phyloP scores from a whole-genome alignment of 495 filamentous ascomycete genomes.

The Neurospora discreta region DNA sequence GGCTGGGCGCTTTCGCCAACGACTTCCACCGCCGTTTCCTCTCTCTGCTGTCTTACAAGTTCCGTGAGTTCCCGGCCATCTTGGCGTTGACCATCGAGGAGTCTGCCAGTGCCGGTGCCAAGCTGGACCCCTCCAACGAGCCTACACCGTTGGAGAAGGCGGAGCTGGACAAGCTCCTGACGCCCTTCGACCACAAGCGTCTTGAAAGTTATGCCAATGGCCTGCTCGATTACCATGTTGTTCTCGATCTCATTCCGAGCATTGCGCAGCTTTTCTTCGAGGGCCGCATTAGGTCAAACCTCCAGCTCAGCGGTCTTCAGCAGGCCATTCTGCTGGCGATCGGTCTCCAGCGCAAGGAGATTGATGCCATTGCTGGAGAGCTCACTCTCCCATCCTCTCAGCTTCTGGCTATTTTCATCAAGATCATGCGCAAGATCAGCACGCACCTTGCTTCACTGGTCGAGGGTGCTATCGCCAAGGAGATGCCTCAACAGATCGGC shows the following conservation, averaged over 20 bases:
- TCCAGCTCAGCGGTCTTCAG: constrained; percentile 70
- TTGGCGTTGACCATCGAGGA: constrained; percentile 83
- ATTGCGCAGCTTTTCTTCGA: constrained; percentile 76
- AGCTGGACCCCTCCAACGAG: constrained; percentile 39
- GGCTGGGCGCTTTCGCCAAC: constrained; percentile 79
- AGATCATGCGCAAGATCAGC: constrained; percentile 80
- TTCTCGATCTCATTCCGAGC: constrained; percentile 80
- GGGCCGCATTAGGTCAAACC: constrained; percentile 50
- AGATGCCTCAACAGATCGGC: constrained; percentile 50
- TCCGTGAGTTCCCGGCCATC: constrained; percentile 72
- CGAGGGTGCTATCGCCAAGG: constrained; percentile 57
- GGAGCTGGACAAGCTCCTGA: constrained; percentile 63
- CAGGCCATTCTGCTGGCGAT: constrained; percentile 77
- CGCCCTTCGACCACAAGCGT: constrained; percentile 88
- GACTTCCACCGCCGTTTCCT: constrained; percentile 93
- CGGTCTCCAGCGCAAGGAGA: constrained; percentile 75
- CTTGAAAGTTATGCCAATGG: constrained; percentile 93
- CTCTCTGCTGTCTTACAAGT: constrained; percentile 79
- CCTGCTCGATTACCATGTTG: constrained; percentile 94
- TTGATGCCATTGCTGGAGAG: constrained; percentile 76
- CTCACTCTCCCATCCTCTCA: constrained; percentile 62
- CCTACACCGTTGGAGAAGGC: constrained; percentile 49
- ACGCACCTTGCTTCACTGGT: constrained; percentile 64
- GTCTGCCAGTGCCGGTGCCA: constrained; percentile 65
- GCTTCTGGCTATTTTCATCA: constrained; percentile 91